A percentile compares a stretch with the other conserved stretches of the same genome.
These are phyloP conservation scores for Dryas integrifolia DNA, from an alignment of 331 rosid genomes.

Conservation along the genomic window DNA sequence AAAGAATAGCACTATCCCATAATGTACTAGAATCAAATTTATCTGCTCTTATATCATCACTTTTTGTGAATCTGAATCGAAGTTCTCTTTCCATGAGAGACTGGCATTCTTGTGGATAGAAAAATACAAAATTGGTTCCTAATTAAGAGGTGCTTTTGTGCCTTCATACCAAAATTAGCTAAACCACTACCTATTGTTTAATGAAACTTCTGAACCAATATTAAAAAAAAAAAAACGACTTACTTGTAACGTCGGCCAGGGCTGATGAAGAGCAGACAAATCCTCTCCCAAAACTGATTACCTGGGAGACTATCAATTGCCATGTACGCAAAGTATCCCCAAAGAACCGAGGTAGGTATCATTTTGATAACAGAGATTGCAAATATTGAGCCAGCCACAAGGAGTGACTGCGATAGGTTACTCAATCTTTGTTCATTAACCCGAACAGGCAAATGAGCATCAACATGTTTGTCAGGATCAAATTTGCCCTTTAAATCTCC, in stretches of 20 bases:
- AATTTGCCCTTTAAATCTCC: constrained; percentile 38
- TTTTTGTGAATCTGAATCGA: too few relatives aligned
- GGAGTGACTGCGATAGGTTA: constrained; percentile 60
- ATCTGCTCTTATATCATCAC: too few relatives aligned
- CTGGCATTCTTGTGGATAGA: not conserved
- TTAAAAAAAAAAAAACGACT: constrained; percentile 20
- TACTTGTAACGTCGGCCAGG: constrained; percentile 65
- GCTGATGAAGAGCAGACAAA: constrained; percentile 61
- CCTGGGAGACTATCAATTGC: constrained; percentile 86
- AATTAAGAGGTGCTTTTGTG: not conserved
- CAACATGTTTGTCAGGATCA: constrained; percentile 63
- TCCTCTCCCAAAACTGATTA: constrained; percentile 79
- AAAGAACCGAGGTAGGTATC: constrained; percentile 74
- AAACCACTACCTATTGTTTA: constrained; percentile 5
- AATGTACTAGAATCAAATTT: too few relatives aligned
- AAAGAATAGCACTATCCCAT: too few relatives aligned
- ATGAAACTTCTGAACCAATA: not conserved
- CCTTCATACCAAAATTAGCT: not conserved
- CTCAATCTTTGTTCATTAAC: constrained; percentile 82
- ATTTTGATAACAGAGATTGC: constrained; percentile 51
- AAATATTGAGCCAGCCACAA: constrained; percentile 42
- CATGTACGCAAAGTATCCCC: constrained; percentile 93
- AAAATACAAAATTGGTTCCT: too few relatives aligned
- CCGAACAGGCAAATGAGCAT: constrained; percentile 65
- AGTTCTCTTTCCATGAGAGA: constrained; percentile 4